Evolutionary conservation across 2,329 filamentous ascomycete species (phyloP).

Genomic region (Cercospora brassicicola): DNA sequence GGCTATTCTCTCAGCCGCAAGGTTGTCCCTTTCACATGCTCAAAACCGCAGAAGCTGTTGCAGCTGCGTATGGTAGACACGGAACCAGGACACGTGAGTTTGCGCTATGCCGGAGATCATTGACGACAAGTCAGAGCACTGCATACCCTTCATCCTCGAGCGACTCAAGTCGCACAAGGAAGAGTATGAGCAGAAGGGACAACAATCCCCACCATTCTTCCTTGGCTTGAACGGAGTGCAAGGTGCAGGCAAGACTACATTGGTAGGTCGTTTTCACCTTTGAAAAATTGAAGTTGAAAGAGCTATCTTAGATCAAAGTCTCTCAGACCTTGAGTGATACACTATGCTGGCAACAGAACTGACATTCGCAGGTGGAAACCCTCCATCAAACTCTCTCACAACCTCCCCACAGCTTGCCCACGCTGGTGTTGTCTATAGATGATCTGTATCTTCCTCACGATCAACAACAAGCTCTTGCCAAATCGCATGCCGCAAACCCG

Average conservation of each 20-base stretch:
- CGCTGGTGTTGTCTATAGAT: conserved; percentile 78
- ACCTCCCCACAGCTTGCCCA: conserved; percentile 59
- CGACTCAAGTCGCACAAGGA: conserved; percentile 56
- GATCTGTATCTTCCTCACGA: conserved; percentile 80
- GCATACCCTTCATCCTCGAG: conserved; percentile 72
- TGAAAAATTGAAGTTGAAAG: neutral
- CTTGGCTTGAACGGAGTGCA: conserved; percentile 89
- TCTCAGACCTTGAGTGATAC: neutral
- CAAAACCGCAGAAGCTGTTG: conserved; percentile 11
- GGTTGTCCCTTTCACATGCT: conserved; percentile 26
- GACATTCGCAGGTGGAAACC: conserved; percentile 54
- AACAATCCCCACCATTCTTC: conserved; percentile 66
- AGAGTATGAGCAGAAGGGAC: conserved; percentile 40
- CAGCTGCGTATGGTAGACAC: conserved; percentile 1
- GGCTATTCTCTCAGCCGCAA: conserved; percentile 10
- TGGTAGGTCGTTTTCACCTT: conserved; percentile 53
- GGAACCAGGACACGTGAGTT: conserved; percentile 10
- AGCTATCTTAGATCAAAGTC: neutral
- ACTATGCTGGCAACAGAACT: neutral
- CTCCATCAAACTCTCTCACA: conserved; percentile 63
- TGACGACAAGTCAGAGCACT: conserved; percentile 77
- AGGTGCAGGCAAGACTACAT: conserved; percentile 87
- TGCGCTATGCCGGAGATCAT: conserved; percentile 54
- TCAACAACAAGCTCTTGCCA: conserved; percentile 65
- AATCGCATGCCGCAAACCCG: conserved; percentile 66